Evolutionary conservation across 176 grass and related monocot genomes (phyloP), one percentile per base, ranked within the genome.

Genomic region (Alopecurus myosuroides): DNA sequence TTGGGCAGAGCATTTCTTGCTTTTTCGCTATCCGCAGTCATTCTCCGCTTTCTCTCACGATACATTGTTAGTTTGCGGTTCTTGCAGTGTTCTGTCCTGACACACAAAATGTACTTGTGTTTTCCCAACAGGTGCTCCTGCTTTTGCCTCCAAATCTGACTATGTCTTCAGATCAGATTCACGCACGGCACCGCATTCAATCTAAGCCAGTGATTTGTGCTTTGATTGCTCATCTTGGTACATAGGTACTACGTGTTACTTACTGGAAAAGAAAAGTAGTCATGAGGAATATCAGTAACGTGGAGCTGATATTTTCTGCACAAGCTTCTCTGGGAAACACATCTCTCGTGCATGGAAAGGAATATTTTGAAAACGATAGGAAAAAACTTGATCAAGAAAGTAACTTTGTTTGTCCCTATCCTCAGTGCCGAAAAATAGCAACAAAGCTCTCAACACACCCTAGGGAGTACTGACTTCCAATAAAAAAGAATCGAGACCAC

Each of bases 1-100:
- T 70, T 88, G 81, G 81, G 62, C 85, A 30, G 77, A 88, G 85
- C 33, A 80, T 87, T 80, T 87, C 68, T 33, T 28, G 20, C 41
- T 4, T 87, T 87, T 84, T 41, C 12, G 19, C 51, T 71, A 70
- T 81, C 84, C 81, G 60, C 69, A 13, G 70, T 19, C 77, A 89
- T 61, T 53, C 50, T 78, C 70, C 53, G 40, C 77, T 77, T 76
- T 49, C 26, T 73, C 42, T 74, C 77, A 46, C 7, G 41, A 70
- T 42, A 44, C 53, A 26, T 41, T 70, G 19, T 34, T 61, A 49
- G 56, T 84, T 80, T 74, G 48, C 64, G 70, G 50, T 56, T 63
- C 51, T 60, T 71, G 35, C 18, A 23, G 17, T 68, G 67, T 87
- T 80, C 10, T 52, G 23, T 42, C n/a, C 79, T 86, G 84, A 83